A percentile compares a stretch with the other conserved stretches of the same genome.
These are phyloP conservation scores for Cerioporus squamosus DNA, from an alignment of 1,284 basidiomycete genomes.

Conservation along the genomic window DNA sequence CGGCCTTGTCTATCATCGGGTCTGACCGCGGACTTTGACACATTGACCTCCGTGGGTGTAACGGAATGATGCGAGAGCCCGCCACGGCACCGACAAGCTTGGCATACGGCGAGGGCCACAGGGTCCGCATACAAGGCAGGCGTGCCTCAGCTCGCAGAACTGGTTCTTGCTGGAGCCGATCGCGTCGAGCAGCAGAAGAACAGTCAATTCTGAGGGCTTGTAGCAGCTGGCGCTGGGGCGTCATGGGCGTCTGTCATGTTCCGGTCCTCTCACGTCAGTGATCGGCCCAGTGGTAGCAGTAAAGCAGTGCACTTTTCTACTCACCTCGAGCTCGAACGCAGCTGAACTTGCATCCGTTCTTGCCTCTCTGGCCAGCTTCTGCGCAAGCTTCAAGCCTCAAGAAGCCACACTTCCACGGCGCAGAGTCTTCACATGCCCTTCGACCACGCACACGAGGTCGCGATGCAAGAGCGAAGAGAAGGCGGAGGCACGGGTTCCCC, in stretches of 20 bases:
- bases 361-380: background rate
- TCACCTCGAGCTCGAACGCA: background rate
- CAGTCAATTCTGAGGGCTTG: background rate
- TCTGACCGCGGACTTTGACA: conserved; percentile 20
- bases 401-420: background rate
- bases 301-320: conserved; percentile 10
- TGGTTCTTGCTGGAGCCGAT: background rate
- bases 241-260: background rate
- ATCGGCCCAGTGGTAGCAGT: background rate
- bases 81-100: conserved; percentile 1
- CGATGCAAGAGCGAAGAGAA: conserved; percentile 3
- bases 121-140: background rate
- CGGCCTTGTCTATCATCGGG: conserved; percentile 11
- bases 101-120: background rate
- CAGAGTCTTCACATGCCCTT: background rate
- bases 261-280: conserved; percentile 2
- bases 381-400: background rate
- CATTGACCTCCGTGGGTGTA: conserved; percentile 13
- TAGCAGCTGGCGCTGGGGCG: background rate
- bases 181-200: background rate
- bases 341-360: background rate
- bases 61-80: conserved; percentile 18
- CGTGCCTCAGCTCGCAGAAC: background rate
- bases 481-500: background rate
- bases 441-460: background rate